phyloP scores from a whole-genome alignment of 768 basidiomycete species.

The Russula compacta region DNA sequence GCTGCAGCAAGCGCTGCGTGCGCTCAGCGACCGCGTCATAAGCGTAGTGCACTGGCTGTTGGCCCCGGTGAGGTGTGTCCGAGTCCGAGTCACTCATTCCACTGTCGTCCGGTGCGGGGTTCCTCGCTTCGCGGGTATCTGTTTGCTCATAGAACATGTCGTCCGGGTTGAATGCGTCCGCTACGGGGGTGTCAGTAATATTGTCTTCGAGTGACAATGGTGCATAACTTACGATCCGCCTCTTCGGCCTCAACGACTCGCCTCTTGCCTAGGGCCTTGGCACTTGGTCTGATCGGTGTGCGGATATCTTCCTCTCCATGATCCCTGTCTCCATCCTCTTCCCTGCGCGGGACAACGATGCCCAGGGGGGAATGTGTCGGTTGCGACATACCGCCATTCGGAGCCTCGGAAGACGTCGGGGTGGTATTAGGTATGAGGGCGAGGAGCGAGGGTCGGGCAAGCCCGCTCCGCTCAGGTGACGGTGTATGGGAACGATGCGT shows the following conservation, averaged over 20 bases:
- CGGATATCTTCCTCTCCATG: constrained; percentile 27
- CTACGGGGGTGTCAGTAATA: not conserved
- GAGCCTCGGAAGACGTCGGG: constrained; percentile 5
- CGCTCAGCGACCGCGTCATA: constrained; percentile 91
- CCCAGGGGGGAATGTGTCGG: not conserved
- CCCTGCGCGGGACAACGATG: not conserved
- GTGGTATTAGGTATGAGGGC: not conserved
- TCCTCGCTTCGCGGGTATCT: constrained; percentile 25
- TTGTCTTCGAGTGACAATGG: not conserved
- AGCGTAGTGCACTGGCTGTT: constrained; percentile 59
- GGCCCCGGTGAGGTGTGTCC: constrained; percentile 37
- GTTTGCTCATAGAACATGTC: constrained; percentile 44
- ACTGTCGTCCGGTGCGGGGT: constrained; percentile 22
- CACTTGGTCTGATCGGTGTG: constrained; percentile 57
- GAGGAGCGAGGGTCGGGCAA: not conserved
- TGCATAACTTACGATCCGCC: constrained; percentile 35
- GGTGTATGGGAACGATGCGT: constrained; percentile 53
- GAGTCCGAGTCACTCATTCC: constrained; percentile 38
- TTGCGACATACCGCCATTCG: constrained; percentile 3
- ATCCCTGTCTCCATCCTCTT: not conserved
- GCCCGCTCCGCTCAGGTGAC: constrained; percentile 45
- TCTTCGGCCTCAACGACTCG: constrained; percentile 47
- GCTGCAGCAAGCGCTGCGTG: constrained; percentile 45
- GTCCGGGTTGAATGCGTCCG: constrained; percentile 46
- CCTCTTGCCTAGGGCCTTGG: constrained; percentile 84